Base-by-base conservation (phyloP, 345 rosid species). In the Toxicodendron radicans region DNA sequence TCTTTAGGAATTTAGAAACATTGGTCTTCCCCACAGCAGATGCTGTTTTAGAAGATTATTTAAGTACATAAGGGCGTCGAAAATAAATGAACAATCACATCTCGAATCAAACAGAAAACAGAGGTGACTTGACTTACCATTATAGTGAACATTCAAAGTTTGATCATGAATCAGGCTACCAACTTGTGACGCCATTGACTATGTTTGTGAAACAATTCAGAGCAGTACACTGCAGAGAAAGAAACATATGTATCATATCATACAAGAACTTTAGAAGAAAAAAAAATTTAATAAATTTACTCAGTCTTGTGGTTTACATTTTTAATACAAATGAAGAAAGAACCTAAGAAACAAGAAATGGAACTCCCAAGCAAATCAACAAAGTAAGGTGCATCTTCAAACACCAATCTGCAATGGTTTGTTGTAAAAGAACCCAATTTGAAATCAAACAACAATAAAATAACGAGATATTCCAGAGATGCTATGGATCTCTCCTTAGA, bases 101-200 rank as follows among this genome's bases (percentile, higher is more conserved):
- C 5, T 58, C 46, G 35, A n/a, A 51, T 27, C 4, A 51, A 11
- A 10, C 16, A 58, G 51, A 52, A 11, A 41, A 24, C 0, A 10
- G 1, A 54, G 12, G n/a, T 1, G 32, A 46, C 38, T 21, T 1
- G 32, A 46, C 38, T 21, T 76, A 87, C 88, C 85, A 61, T 65
- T 72, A 30, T 10, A 77, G 63, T 79, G 84, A 43, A 60, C 72
- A 46, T 64, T 75, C 45, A 80, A 66, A 71, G 85, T 85, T 78
- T 76, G 85, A 76, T 87, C 86, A 23, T 61, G 85, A 79, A 77
- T 58, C 80, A 79, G 71, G 35, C 78, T 64, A 35, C 83, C 79
- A 70, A 53, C 56, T 24, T 59, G 74, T 52, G 81, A 76, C 11
- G 85, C 89, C 91, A 85, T 87, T 64, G 57, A 3, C 3, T 52